Evolutionary conservation across 768 basidiomycete species (phyloP), one percentile per base, ranked within the genome.

Genomic region (Ramaria sp.): DNA sequence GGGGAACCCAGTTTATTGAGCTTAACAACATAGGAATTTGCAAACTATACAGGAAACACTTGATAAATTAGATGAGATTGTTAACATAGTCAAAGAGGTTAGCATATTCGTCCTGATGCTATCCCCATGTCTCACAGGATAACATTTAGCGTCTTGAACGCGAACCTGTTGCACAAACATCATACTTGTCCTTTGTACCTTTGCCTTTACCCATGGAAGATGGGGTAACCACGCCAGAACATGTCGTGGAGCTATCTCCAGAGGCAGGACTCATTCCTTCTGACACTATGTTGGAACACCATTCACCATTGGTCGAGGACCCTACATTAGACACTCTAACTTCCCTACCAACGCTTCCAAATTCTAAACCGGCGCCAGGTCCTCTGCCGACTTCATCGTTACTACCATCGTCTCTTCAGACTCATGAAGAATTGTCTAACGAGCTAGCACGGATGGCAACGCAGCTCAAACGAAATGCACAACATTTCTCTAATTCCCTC

Each of bases 391-490:
- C 68, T 2, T 62, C 59, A 13, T 47, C 53, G 9, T n/a, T 47
- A 24, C 53, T 55, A 15, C 56, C 62, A 10, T 50, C 62, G 3
- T 63, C 62, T 15, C 53, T 63, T 10, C 59, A 62, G 25, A 62
- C 62, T 2, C 91, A 94, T 24, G 78, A 88, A 49, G 79, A 87
- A 22, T 78, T 94, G 45, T 76, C 86, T 0, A 71, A 72, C 8
- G 84, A 89, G 61, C 78, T 94, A 24, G 82, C 81, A 0, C 67
- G 79, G 54, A 97, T 98, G 94, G 90, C 91, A 0, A 72, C 81
- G 9, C 90, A 92, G 64, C 79, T 98, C 48, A 88, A 87, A 61
- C 74, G 79, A 22, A 95, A 95, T 60, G 83, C 91, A 0, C 64
- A 83, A 0, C 81, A 90, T 61, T 94, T 97, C 64, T 77, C 85